Percentiles rank a stretch among this genome's conserved stretches.
Evolutionary conservation across 2,329 filamentous ascomycete genomes (phyloP).

Genomic region (Aspergillus caelatus): DNA sequence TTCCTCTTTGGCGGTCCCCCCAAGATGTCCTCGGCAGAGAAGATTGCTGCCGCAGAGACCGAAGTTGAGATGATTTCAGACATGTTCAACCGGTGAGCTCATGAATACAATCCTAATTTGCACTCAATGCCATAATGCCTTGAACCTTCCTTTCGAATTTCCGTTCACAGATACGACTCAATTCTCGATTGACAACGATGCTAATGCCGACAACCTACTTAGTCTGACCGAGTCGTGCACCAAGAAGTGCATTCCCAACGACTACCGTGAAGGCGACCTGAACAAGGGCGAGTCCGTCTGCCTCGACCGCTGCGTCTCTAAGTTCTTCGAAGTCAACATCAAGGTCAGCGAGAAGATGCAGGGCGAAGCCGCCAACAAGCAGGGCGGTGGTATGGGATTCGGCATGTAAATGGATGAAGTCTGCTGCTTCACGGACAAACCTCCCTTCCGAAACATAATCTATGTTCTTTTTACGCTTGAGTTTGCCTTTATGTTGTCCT

Average conservation of each 20-base stretch:
- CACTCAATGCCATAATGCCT: no score
- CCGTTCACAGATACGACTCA: not conserved
- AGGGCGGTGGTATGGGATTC: slow-evolving; percentile 59
- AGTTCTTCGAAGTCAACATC: slow-evolving; percentile 98
- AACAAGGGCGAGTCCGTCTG: slow-evolving; percentile 99
- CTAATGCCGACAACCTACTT: slow-evolving; percentile 4
- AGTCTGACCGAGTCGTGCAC: slow-evolving; percentile 88
- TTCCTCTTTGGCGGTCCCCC: slow-evolving; percentile 73
- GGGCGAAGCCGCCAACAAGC: slow-evolving; percentile 73
- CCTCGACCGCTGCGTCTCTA: slow-evolving; percentile 93
- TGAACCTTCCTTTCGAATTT: not conserved
- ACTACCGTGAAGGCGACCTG: slow-evolving; percentile 94
- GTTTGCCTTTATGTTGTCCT: not conserved
- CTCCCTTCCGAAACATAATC: not conserved
- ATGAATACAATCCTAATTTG: not conserved
- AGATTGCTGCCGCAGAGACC: slow-evolving; percentile 93
- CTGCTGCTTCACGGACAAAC: not conserved
- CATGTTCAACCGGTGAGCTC: slow-evolving; percentile 89
- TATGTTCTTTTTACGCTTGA: slow-evolving; percentile 6
- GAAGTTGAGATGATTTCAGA: slow-evolving; percentile 98
- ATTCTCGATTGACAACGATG: not conserved
- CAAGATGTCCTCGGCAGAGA: slow-evolving; percentile 92
- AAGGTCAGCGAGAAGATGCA: slow-evolving; percentile 98
- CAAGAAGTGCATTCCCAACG: slow-evolving; percentile 86
- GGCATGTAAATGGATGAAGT: slow-evolving; percentile 42